Base-by-base conservation (phyloP, 805 yeast genomes). In the Saturnispora halmiae region DNA sequence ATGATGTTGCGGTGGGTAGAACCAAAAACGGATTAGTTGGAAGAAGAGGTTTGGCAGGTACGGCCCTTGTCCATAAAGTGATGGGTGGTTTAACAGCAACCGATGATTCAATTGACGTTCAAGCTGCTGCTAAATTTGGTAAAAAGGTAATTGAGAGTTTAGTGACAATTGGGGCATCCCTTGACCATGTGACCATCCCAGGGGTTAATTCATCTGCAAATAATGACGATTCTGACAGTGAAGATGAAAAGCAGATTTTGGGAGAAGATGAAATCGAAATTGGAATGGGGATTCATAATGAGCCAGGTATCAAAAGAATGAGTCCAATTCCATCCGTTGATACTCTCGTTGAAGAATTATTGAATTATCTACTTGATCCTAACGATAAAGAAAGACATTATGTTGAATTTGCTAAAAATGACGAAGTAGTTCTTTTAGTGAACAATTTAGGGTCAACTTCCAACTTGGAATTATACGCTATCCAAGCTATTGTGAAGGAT, bases 251-350 rank as follows among this genome's bases (percentile, higher is more conserved):
- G 6, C 63, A 60, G 38, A 58, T 61, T 41, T 70, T 85, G 46
- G 70, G 63, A 21, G 69, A 60, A 4, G 66, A 77, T 43, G 85
- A 83, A 59, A 80, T 82, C 56, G 97, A 88, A 59, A 70, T 88
- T 44, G 97, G 97, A 21, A 80, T 88, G 78, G 97, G 97, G 34
- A 88, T 88, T 46, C 97, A 88, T 61, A 88, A 88, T 54, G 97
- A 88, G 59, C 92, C 95, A 1, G 96, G 96, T 46, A 78, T 78
- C 43, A 67, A 72, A 40, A 72, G 75, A 46, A 55, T 74, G 28
- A 62, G 67, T 22, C 81, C 82, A 14, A 75, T 88, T 50, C 96
- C 96, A 20, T 57, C 74, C 1, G 74, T 85, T 38, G 79, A 75
- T 14, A 72, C 72, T 0, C 63, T 90, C 25, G 66, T 77, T 34